phyloP scores from a whole-genome alignment of 179 eudicot species.

The Silene coronaria region DNA sequence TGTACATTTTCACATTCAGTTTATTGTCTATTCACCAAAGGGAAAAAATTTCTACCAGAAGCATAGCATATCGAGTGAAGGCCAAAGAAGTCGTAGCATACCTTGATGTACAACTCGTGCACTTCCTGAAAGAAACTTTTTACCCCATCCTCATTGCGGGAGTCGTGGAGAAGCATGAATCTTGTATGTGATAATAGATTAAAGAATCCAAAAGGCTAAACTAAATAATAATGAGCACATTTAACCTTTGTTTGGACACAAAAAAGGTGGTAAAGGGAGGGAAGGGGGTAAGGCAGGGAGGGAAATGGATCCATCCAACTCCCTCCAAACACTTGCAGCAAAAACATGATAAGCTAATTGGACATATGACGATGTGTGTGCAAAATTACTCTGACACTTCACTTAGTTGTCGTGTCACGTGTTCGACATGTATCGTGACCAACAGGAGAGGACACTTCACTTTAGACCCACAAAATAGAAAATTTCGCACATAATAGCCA shows the following conservation, averaged over 20 bases:
- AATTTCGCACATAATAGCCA: no score
- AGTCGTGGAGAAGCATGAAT: slow-evolving; percentile 90
- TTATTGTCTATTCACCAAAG: not conserved
- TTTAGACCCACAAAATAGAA: no score
- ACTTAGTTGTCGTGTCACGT: no score
- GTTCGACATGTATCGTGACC: no score
- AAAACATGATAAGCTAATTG: not conserved
- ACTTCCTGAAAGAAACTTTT: slow-evolving; percentile 97
- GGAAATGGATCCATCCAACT: no score
- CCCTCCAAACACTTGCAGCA: not conserved
- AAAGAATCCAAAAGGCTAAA: slow-evolving; percentile 33
- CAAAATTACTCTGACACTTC: no score
- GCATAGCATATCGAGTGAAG: slow-evolving; percentile 2
- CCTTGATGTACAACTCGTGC: slow-evolving; percentile 95
- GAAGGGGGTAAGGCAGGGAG: no score
- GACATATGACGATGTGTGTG: not conserved
- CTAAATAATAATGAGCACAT: not conserved
- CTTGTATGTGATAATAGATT: slow-evolving; percentile 65
- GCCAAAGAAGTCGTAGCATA: slow-evolving; percentile 21
- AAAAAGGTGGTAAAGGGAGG: no score
- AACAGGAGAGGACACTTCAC: no score
- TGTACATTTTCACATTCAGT: not conserved
- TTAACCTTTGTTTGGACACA: not conserved
- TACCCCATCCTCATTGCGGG: slow-evolving; percentile 95
- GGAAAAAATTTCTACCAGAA: not conserved